Percentiles rank a stretch among this genome's conserved stretches.
phyloP scores from a whole-genome alignment of 352 stramenopile genomes.

The Phytophthora pini region DNA sequence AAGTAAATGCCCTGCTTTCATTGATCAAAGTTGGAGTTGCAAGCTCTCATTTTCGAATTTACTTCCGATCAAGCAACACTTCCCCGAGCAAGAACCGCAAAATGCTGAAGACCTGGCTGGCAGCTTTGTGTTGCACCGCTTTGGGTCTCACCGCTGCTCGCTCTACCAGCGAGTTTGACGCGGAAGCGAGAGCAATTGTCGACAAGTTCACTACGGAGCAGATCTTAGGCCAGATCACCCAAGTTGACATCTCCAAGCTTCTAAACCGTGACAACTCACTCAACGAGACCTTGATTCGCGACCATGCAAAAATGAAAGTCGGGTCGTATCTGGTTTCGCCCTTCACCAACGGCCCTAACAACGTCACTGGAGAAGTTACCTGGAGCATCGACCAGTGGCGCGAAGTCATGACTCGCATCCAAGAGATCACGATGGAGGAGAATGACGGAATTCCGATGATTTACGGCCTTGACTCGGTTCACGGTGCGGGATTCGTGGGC shows the following conservation, averaged over 20 bases:
- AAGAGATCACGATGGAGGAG: not conserved
- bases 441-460: not conserved
- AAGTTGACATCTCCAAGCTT: slow-evolving; percentile 78
- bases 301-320: slow-evolving; percentile 72
- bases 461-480: not conserved
- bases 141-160: not conserved
- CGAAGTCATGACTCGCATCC: not conserved
- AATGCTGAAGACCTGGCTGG: not conserved
- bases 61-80: not conserved
- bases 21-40: not conserved
- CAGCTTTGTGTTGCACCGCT: not conserved
- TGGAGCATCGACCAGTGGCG: slow-evolving; percentile 10
- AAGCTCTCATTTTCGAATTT: not conserved
- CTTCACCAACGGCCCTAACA: slow-evolving; percentile 9
- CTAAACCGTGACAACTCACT: slow-evolving; percentile 51
- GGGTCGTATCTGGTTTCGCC: slow-evolving; percentile 84
- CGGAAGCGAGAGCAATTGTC: slow-evolving; percentile 5
- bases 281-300: slow-evolving; percentile 49
- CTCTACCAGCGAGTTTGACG: not conserved
- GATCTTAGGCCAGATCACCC: slow-evolving; percentile 83
- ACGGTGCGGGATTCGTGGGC: slow-evolving; percentile 49
- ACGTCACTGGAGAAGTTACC: not conserved
- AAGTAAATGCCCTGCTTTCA: not conserved
- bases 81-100: not conserved
- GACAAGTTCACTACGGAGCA: slow-evolving; percentile 17